Evolutionary conservation across 2,329 filamentous ascomycete species (phyloP), one percentile per base, ranked within the genome.

Genomic region (Cytospora piceae): DNA sequence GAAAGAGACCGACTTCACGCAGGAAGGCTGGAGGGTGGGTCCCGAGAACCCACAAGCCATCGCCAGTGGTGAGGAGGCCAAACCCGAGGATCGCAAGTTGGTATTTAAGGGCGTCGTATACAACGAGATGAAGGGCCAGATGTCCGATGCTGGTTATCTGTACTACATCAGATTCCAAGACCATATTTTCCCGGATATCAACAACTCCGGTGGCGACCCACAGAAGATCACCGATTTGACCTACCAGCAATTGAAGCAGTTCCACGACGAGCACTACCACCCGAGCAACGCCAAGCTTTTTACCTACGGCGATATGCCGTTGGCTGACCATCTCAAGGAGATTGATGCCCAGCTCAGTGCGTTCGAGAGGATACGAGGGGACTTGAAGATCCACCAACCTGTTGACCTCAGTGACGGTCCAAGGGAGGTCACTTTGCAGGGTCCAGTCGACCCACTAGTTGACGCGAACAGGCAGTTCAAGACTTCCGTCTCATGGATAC

Each of bases 101-200:
- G 92, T 97, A 0, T 98, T 98, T 83, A 98, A 98, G 80, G 94
- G 94, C 31, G 95, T 98, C 1, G 94, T 98, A 0, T 98, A 98
- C 80, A 99, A 99, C 73, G 95, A 99, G 80, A 99, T 99, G 95
- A 99, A 99, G 80, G 95, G 95, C 0, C 94, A 97, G 75, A 96
- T 98, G 89, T 98, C 95, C 2, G 95, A 99, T 76, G 93, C 94
- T 8, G 93, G 93, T 70, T 99, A 99, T 73, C 82, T 98, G 0
- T 99, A 92, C 81, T 98, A 97, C 77, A 96, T 97, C 71, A 87
- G 90, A 61, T 99, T 96, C 78, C 93, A 96, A 74, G 93, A 98
- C 72, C 90, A 95, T 75, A 92, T 99, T 62, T 95, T 96, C 74
- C 95, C 95, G 0, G 90, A 90, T 46, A 90, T 99, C 76, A 91